Conservation (phyloP, 2,329 filamentous ascomycete genomes). For the Dendryphion nanum region DNA sequence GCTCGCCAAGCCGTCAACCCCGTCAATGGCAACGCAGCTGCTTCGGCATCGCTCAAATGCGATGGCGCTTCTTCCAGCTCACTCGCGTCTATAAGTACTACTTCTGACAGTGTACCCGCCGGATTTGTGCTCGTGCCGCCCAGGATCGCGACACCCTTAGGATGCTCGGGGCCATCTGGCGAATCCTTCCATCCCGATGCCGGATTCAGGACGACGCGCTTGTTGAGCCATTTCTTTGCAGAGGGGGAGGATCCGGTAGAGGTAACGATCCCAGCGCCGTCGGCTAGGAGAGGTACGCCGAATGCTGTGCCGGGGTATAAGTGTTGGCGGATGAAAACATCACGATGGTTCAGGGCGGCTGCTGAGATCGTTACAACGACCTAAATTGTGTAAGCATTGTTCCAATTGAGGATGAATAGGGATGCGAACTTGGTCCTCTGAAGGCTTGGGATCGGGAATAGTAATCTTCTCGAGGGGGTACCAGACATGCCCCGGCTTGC, state of each 20-base stretch:
- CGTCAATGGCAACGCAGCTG: constrained; percentile 79
- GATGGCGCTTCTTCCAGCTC: constrained; percentile 75
- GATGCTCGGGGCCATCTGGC: constrained; percentile 70
- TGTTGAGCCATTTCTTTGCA: constrained; percentile 57
- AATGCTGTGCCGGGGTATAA: constrained; percentile 87
- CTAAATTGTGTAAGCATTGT: constrained; percentile 44
- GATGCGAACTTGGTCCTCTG: constrained; percentile 26
- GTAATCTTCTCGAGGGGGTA: constrained; percentile 57
- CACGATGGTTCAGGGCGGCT: constrained; percentile 88
- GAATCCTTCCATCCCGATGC: constrained; percentile 72
- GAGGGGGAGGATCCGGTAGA: constrained; percentile 57
- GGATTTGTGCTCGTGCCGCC: constrained; percentile 66
- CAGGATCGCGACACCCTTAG: constrained; percentile 59
- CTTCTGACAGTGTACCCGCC: constrained; percentile 73
- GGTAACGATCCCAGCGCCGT: constrained; percentile 76
- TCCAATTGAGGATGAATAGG: background rate
- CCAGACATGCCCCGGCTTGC: constrained; percentile 86
- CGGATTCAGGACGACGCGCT: constrained; percentile 76
- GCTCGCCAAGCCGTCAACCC: constrained; percentile 89
- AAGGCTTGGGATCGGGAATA: constrained; percentile 25
- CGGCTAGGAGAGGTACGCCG: constrained; percentile 73
- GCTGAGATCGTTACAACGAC: constrained; percentile 74
- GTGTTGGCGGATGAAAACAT: constrained; percentile 90
- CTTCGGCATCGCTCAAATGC: constrained; percentile 71
- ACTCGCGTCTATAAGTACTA: constrained; percentile 63